Conservation (phyloP, 176 grass and related monocot genomes). For the Pontederia crassipes region DNA sequence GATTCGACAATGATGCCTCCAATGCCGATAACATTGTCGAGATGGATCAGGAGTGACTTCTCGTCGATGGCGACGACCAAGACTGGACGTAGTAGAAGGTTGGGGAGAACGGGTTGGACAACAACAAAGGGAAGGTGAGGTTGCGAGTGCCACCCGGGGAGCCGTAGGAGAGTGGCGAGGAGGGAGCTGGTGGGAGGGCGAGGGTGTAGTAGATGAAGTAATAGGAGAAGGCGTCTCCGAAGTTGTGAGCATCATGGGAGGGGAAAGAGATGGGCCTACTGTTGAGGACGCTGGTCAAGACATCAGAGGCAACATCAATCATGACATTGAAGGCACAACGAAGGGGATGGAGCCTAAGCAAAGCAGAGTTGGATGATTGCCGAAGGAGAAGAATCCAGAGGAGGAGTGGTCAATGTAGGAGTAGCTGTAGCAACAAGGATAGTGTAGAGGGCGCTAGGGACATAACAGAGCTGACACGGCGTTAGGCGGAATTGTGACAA, state of each 20-base stretch:
- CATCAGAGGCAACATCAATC: neutral
- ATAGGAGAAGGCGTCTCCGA: conserved; percentile 1
- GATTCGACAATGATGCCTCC: neutral
- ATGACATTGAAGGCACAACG: conserved; percentile 4
- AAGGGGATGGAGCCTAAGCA: neutral
- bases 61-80: neutral
- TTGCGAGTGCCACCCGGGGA: neutral
- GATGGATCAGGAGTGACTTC: neutral
- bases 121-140: neutral
- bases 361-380: too few species aligned
- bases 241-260: neutral
- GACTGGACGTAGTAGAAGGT: conserved; percentile 5
- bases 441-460: neutral
- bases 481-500: too few species aligned
- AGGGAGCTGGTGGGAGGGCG: conserved; percentile 3
- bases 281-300: neutral
- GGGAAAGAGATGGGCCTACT: conserved; percentile 1
- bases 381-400: conserved; percentile 7
- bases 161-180: neutral
- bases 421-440: conserved; percentile 4
- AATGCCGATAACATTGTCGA: neutral
- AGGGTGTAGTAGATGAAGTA: neutral
- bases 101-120: neutral
- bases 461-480: neutral
- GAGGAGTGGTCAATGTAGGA: conserved; percentile 6